Base-by-base conservation (phyloP, 2,329 filamentous ascomycete genomes). In the Mycocentrospora acerina region DNA sequence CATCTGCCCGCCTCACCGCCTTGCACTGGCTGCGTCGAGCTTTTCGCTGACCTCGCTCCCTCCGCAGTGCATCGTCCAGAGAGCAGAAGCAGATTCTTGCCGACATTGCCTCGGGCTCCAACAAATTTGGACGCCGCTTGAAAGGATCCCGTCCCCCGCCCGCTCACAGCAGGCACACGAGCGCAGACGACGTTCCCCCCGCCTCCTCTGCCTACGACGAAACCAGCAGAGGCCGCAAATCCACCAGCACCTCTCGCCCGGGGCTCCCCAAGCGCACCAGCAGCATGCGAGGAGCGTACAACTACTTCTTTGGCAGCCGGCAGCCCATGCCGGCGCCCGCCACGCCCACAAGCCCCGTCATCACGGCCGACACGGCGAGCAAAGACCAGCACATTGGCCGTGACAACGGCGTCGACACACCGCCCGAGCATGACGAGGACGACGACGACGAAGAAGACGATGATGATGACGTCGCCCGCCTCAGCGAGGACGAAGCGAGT, bases 211-310 rank as follows among this genome's bases (percentile, higher is more conserved):
- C 60, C 16, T 48, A 57, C 17, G 59, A 48, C 31, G 46, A 55
- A 47, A 37, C 36, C 31, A 54, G 59, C 32, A 45, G 59, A 55
- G 60, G 62, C 39, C 62, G 64, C 14, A 60, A 57, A 40, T 65
- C 63, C 19, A 56, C 57, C 9, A 57, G 29, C 25, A 55, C 55
- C 32, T 41, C 46, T 33, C 58, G 63, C 32, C 63, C 63, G n/a
- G 56, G 56, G 46, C 49, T 66, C 14, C 62, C 60, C 39, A 65
- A 64, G 40, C 60, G 64, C 18, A 60, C 55, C 17, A 64, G 59
- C 65, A 68, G 63, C 33, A 69, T 69, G 66, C 57, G 58, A 44
- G 56, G 65, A 40, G 64, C 64, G 8, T 68, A 68, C 56, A 65
- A 66, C 48, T 69, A 67, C 44, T 67, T 69, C 35, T 69, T 69